Evolutionary conservation across 192 early-diverging fungal species (phyloP).

Genomic region (Dimargaris verticillata): DNA sequence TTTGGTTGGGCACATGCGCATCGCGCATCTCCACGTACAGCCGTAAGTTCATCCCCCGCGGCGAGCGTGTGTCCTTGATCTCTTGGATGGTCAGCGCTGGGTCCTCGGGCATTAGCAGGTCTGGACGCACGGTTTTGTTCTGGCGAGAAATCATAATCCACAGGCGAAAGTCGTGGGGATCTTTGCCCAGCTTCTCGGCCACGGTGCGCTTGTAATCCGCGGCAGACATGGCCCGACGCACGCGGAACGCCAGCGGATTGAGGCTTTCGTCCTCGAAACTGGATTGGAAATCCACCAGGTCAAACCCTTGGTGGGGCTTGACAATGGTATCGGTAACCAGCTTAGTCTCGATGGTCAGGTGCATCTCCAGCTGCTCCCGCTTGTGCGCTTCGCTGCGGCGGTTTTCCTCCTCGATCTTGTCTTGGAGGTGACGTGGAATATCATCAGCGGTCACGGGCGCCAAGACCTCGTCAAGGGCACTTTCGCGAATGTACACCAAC

Average conservation of each 20-base stretch:
- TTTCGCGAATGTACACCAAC: constrained; percentile 89
- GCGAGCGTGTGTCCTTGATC: constrained; percentile 18
- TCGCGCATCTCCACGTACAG: constrained; percentile 29
- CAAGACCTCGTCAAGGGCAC: constrained; percentile 51
- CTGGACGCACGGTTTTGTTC: constrained; percentile 68
- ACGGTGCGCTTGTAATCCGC: constrained; percentile 34
- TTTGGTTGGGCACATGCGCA: constrained; percentile 11
- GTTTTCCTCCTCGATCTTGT: constrained; percentile 48
- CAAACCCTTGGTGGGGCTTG: constrained; percentile 61
- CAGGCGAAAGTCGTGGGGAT: constrained; percentile 43
- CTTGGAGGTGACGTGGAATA: constrained; percentile 64
- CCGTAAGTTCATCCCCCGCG: constrained; percentile 24
- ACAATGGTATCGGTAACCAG: constrained; percentile 55
- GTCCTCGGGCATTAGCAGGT: constrained; percentile 11
- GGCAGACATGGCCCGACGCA: constrained; percentile 19
- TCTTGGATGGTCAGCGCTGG: constrained; percentile 18
- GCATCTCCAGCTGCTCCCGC: constrained; percentile 50
- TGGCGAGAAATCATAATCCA: constrained; percentile 80
- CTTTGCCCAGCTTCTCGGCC: constrained; percentile 24
- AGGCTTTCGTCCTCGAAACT: constrained; percentile 20
- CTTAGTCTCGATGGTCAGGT: constrained; percentile 28
- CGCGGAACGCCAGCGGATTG: constrained; percentile 19
- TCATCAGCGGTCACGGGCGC: constrained; percentile 43
- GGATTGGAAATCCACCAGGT: constrained; percentile 61
- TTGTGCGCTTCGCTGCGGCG: constrained; percentile 33